Base-by-base conservation (phyloP, 805 yeast species). In the Candida ascalaphidarum region DNA sequence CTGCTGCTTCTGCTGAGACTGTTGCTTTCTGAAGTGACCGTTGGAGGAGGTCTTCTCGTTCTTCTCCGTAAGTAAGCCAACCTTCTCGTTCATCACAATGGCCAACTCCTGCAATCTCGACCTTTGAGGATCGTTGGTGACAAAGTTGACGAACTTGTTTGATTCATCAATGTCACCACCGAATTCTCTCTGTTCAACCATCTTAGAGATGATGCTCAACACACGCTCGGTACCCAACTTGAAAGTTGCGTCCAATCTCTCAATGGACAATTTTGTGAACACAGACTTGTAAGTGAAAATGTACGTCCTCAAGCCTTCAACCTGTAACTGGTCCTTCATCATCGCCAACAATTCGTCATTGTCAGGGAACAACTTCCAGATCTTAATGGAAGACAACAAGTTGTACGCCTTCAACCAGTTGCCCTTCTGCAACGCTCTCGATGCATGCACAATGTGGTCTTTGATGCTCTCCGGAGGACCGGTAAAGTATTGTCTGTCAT, bases 401-500 rank as follows among this genome's bases (percentile, higher is more conserved):
- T 74, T 75, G 40, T 75, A 71, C 14, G 95, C 79, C 43, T 71
- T 68, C 38, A 69, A 61, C 97, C 98, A 92, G 50, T 89, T 84
- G 41, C 96, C 96, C 44, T 71, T 72, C 52, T 82, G 83, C 56
- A 92, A 74, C 18, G 84, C 75, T 58, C 78, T 78, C 23, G 96
- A 94, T 27, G 96, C 95, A 55, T 82, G 83, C 70, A 89, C 78
- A 44, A 92, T 79, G 58, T 74, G 83, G 56, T 92, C 99, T 48
- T 94, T 80, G 25, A 94, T 82, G 55, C 88, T 84, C 62, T 92
- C 98, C 30, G 97, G 95, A 26, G 98, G 98, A 24, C 97, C 98
- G 38, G 85, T 84, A 69, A 89, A 92, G 33, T 81, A 81, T 57
- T 88, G 95, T 59, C 89, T 81, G 52, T 88, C 96, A 50, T 83